A percentile compares a stretch with the other conserved stretches of the same genome.
Conservation (phyloP, 1,284 basidiomycete species). For the Ustilago esculenta region DNA sequence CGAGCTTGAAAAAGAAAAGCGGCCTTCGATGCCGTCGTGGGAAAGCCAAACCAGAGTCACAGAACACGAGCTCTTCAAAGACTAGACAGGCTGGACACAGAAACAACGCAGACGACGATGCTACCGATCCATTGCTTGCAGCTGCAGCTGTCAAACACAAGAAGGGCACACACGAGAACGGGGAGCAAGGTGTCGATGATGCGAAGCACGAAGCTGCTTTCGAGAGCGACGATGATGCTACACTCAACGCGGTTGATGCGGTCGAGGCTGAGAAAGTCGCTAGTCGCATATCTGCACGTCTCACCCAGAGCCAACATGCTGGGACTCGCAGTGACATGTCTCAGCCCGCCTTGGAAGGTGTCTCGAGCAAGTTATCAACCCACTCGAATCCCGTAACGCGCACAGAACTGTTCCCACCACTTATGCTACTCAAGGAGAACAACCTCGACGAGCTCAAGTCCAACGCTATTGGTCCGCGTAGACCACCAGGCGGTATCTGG, state of each 20-base stretch:
- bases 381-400: conserved; percentile 39
- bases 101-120: too few species aligned
- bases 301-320: conserved; percentile 6
- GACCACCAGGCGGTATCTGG: conserved; percentile 55
- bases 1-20: background rate
- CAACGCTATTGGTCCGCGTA: conserved; percentile 59
- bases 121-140: conserved; percentile 14
- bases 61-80: too few species aligned
- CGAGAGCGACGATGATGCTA: conserved; percentile 28
- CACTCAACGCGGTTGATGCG: conserved; percentile 18
- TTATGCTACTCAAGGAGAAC: conserved; percentile 56
- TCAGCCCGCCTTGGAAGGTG: conserved; percentile 22
- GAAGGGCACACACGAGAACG: background rate
- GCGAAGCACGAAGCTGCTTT: background rate
- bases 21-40: conserved; percentile 11
- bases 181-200: conserved; percentile 8
- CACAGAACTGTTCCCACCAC: conserved; percentile 56
- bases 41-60: conserved; percentile 1
- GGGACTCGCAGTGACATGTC: conserved; percentile 13
- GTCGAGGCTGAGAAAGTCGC: conserved; percentile 30
- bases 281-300: conserved; percentile 40
- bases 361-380: conserved; percentile 45
- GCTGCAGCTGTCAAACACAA: background rate
- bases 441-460: conserved; percentile 61
- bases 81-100: too few species aligned